phyloP scores from a whole-genome alignment of 345 rosid species.

The Eucalyptus regnans region DNA sequence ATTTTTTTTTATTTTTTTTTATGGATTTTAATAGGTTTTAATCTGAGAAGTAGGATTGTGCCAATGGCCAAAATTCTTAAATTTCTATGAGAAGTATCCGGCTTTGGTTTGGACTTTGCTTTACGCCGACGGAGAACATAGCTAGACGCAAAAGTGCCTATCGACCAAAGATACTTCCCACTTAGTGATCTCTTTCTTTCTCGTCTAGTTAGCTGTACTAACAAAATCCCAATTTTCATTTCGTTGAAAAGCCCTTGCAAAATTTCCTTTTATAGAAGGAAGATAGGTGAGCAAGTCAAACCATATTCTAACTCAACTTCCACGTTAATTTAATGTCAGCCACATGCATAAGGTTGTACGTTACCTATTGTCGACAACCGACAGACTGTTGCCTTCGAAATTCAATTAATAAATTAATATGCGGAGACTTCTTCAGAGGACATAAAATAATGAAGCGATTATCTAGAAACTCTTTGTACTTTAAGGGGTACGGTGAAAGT shows the following conservation, averaged over 20 bases:
- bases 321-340: not conserved
- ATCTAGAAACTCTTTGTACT: not conserved
- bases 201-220: not conserved
- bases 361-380: not conserved
- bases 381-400: not conserved
- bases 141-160: not conserved
- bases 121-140: not conserved
- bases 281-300: not conserved
- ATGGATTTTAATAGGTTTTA: not conserved
- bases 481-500: not conserved
- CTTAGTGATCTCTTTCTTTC: not conserved
- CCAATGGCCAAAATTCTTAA: not conserved
- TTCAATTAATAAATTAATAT: not conserved
- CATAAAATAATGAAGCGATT: not conserved
- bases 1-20: too few relatives aligned
- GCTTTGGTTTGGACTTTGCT: not conserved
- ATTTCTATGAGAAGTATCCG: not conserved
- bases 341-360: not conserved
- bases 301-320: not conserved
- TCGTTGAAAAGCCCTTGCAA: not conserved
- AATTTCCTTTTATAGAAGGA: not conserved
- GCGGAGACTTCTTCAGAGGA: not conserved
- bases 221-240: not conserved
- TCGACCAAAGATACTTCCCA: not conserved
- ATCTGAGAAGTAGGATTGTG: not conserved